Percentiles rank a stretch among this genome's conserved stretches.
Conservation (phyloP, 805 yeast genomes). For the Ogataea salicorniae region DNA sequence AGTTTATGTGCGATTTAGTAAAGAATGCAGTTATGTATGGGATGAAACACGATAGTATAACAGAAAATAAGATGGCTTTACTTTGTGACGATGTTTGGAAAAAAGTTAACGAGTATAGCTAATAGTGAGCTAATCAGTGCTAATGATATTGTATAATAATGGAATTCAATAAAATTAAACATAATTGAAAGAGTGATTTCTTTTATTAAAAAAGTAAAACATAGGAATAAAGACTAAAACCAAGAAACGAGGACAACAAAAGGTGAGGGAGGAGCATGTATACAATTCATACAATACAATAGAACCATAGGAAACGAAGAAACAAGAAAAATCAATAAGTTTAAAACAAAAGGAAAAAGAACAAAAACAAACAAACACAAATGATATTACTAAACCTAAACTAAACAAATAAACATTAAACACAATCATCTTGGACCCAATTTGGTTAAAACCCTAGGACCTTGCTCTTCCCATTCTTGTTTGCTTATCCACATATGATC, state of each 20-base stretch:
- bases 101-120: constrained; percentile 37
- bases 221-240: too few species aligned
- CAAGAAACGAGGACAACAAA: too few species aligned
- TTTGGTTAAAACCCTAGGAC: constrained; percentile 76
- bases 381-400: neutral
- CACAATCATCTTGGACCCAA: constrained; percentile 77
- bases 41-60: constrained; percentile 31
- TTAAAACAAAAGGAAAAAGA: neutral
- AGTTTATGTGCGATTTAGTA: constrained; percentile 63
- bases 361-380: neutral
- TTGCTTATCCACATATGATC: constrained; percentile 97
- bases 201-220: too few species aligned
- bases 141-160: too few species aligned
- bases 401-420: neutral
- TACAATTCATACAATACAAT: too few species aligned
- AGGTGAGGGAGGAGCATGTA: too few species aligned
- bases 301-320: too few species aligned
- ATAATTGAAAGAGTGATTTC: too few species aligned
- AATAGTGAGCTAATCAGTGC: neutral
- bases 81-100: constrained; percentile 57
- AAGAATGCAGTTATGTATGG: constrained; percentile 78
- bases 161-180: too few species aligned
- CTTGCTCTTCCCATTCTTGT: constrained; percentile 97
- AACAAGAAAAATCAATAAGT: neutral
- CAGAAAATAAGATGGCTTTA: constrained; percentile 36